Evolutionary conservation across 106 monocot species (phyloP).

Genomic region (Allium fistulosum): DNA sequence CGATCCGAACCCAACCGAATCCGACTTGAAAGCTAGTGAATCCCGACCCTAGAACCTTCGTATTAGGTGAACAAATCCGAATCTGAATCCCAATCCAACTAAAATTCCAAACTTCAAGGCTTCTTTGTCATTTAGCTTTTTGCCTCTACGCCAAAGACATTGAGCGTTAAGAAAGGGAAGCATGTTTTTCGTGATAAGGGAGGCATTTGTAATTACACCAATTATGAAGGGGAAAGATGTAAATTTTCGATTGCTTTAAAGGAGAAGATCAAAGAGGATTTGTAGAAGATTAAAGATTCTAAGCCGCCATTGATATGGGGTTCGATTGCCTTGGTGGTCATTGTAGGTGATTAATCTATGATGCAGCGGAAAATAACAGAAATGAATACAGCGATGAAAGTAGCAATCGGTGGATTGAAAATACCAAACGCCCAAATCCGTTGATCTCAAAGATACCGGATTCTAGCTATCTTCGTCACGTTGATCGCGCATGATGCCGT

Average conservation of each 20-base stretch:
- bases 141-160: neutral
- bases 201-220: too few species aligned
- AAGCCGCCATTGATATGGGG: too few species aligned
- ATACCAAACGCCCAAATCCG: too few species aligned
- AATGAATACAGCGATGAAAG: too few species aligned
- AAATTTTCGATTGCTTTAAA: slow-evolving; percentile 49
- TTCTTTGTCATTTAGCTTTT: neutral
- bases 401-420: too few species aligned
- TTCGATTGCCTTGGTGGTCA: too few species aligned
- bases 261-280: slow-evolving; percentile 72
- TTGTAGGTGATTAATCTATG: too few species aligned
- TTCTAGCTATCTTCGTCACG: too few species aligned
- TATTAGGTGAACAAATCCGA: slow-evolving; percentile 10
- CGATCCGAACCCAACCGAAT: slow-evolving; percentile 7
- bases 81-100: neutral
- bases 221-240: slow-evolving; percentile 34
- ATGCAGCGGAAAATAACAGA: too few species aligned
- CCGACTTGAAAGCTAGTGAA: neutral
- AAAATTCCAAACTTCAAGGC: neutral
- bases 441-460: too few species aligned
- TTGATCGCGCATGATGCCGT: too few species aligned
- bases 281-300: slow-evolving; percentile 54
- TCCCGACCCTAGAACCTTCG: slow-evolving; percentile 16
- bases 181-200: neutral
- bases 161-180: slow-evolving; percentile 2